Evolutionary conservation across 805 yeast species (phyloP).

Genomic region (Candida pseudofarinosa): DNA sequence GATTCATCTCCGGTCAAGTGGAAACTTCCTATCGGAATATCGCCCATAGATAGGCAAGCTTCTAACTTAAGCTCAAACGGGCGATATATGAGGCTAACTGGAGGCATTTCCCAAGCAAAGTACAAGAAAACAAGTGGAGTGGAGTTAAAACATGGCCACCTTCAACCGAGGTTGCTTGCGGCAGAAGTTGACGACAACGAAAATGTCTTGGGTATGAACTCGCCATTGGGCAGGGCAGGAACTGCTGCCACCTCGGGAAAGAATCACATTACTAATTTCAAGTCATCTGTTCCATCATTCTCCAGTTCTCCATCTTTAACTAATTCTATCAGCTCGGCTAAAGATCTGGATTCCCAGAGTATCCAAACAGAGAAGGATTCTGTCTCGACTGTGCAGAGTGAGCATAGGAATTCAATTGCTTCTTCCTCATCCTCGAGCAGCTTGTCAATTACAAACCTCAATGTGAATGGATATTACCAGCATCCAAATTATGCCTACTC

Average conservation of each 20-base stretch:
- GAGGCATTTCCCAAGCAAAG: slow-evolving; percentile 20
- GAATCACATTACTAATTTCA: slow-evolving; percentile 12
- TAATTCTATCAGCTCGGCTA: slow-evolving; percentile 18
- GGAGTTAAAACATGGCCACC: slow-evolving; percentile 59
- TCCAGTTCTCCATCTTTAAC: slow-evolving; percentile 2
- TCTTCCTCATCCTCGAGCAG: slow-evolving; percentile 28
- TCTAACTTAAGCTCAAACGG: slow-evolving; percentile 20
- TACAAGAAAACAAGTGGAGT: slow-evolving; percentile 40
- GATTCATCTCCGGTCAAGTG: slow-evolving; percentile 44
- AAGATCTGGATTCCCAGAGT: slow-evolving; percentile 25
- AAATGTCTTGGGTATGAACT: slow-evolving; percentile 10
- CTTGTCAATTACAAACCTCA: slow-evolving; percentile 19
- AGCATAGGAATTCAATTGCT: slow-evolving; percentile 17
- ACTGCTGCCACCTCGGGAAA: slow-evolving; percentile 4
- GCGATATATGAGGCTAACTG: slow-evolving; percentile 24
- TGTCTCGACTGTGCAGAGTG: slow-evolving; percentile 10
- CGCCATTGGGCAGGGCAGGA: slow-evolving; percentile 8
- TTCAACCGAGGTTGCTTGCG: slow-evolving; percentile 65
- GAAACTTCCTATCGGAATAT: slow-evolving; percentile 54
- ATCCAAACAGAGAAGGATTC: slow-evolving; percentile 13
- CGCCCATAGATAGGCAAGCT: slow-evolving; percentile 39
- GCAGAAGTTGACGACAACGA: slow-evolving; percentile 72
- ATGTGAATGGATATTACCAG: slow-evolving; percentile 34
- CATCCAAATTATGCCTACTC: slow-evolving; percentile 35
- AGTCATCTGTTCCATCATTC: slow-evolving; percentile 5